Conservation (phyloP, 2,329 filamentous ascomycete species). For the Fusarium nelsonii region DNA sequence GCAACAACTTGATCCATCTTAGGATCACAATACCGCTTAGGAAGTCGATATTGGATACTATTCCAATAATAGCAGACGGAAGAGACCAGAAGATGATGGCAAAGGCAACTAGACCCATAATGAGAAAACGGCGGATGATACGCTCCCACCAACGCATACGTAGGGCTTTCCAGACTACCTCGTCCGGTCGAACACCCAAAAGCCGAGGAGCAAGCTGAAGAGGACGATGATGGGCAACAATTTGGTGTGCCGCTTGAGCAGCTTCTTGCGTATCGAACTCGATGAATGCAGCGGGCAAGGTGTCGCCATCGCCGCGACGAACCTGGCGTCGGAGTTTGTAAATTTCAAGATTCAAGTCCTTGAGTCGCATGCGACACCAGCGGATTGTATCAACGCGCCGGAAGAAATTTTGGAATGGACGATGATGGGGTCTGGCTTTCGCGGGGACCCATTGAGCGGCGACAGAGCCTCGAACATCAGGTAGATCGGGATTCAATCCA, state of each 20-base stretch:
- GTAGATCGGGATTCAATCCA: slow-evolving; percentile 51
- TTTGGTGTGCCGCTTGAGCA: slow-evolving; percentile 88
- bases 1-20: slow-evolving; percentile 78
- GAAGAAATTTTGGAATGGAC: slow-evolving; percentile 75
- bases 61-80: slow-evolving; percentile 81
- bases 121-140: slow-evolving; percentile 76
- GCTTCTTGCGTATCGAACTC: slow-evolving; percentile 87
- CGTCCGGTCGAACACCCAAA: slow-evolving; percentile 83
- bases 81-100: slow-evolving; percentile 90
- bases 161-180: slow-evolving; percentile 90
- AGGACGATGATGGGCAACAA: slow-evolving; percentile 86
- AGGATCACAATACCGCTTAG: slow-evolving; percentile 77
- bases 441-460: slow-evolving; percentile 80
- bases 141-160: slow-evolving; percentile 88
- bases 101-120: slow-evolving; percentile 78
- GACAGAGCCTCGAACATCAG: slow-evolving; percentile 62
- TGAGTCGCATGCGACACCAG: slow-evolving; percentile 75
- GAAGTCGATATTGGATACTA: slow-evolving; percentile 85
- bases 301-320: slow-evolving; percentile 75
- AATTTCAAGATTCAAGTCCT: slow-evolving; percentile 57
- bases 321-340: slow-evolving; percentile 79
- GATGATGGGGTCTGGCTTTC: slow-evolving; percentile 81
- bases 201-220: slow-evolving; percentile 88
- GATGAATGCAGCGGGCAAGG: slow-evolving; percentile 85
- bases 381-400: slow-evolving; percentile 96